These are phyloP conservation scores for Arachis hypogaea DNA, from an alignment of 306 rosid species.

Conservation along the genomic window DNA sequence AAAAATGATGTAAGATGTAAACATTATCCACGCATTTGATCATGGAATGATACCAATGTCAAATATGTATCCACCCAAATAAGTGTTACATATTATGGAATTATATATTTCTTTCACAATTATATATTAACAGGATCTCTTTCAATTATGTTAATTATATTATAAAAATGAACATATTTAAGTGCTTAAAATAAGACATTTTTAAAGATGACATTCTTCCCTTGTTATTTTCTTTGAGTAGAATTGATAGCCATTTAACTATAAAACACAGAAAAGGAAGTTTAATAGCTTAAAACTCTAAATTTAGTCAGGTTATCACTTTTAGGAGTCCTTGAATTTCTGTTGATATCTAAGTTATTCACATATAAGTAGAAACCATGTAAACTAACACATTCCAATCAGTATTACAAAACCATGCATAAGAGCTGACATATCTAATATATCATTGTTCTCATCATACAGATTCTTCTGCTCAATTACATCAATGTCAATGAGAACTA, in stretches of 20 bases:
- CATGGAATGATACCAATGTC: too few relatives aligned
- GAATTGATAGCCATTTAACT: neutral
- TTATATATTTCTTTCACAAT: too few relatives aligned
- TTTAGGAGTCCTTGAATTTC: constrained; percentile 22
- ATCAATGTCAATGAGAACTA: constrained; percentile 43
- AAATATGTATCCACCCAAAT: too few relatives aligned
- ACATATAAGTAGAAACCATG: neutral
- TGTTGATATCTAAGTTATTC: constrained; percentile 3
- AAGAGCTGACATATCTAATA: constrained; percentile 40
- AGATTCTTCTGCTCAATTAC: constrained; percentile 51
- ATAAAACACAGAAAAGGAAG: neutral
- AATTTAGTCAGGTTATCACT: constrained; percentile 1
- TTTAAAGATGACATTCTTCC: too few relatives aligned
- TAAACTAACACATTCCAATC: constrained; percentile 5
- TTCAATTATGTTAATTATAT: too few relatives aligned
- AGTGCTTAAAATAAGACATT: too few relatives aligned
- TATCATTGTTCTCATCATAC: constrained; percentile 38
- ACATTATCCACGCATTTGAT: too few relatives aligned
- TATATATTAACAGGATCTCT: too few relatives aligned
- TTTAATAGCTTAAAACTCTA: neutral
- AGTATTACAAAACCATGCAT: constrained; percentile 29
- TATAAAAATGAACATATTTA: too few relatives aligned
- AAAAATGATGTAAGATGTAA: too few relatives aligned
- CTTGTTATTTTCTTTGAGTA: constrained; percentile 18
- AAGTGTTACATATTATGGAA: too few relatives aligned